phyloP scores from a whole-genome alignment of 1,284 basidiomycete genomes.

The Inonotus hispidus region DNA sequence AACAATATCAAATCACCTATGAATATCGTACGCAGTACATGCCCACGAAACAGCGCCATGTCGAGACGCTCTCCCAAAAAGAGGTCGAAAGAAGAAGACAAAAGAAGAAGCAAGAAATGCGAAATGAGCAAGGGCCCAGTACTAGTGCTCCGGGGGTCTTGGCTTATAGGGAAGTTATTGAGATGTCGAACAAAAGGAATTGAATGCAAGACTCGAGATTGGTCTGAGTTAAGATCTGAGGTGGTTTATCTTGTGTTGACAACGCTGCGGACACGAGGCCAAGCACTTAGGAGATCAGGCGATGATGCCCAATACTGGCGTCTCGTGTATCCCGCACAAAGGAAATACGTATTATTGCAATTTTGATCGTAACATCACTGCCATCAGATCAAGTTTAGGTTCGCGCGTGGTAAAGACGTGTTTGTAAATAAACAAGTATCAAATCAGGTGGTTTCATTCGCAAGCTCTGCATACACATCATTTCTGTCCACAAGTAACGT shows the following conservation, averaged over 20 bases:
- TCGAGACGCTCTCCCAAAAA: neutral
- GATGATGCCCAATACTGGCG: neutral
- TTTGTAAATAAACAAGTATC: neutral
- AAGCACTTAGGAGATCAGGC: neutral
- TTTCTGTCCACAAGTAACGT: neutral
- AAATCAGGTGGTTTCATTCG: neutral
- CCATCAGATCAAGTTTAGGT: neutral
- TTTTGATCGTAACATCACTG: neutral
- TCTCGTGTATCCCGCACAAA: neutral
- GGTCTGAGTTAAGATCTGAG: neutral
- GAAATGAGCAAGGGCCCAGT: neutral
- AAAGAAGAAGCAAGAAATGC: neutral
- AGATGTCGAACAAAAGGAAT: neutral
- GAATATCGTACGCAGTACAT: constrained; percentile 23
- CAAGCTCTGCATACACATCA: neutral
- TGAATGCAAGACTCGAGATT: neutral
- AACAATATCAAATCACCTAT: constrained; percentile 18
- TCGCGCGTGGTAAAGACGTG: constrained; percentile 2
- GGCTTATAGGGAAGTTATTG: neutral
- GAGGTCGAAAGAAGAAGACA: neutral
- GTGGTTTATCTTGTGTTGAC: constrained; percentile 5
- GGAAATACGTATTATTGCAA: neutral
- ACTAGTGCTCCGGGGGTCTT: neutral
- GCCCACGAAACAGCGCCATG: constrained; percentile 28
- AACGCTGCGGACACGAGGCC: constrained; percentile 7